A percentile compares a stretch with the other conserved stretches of the same genome.
phyloP scores from a whole-genome alignment of 2,329 filamentous ascomycete genomes.

The Thielaviopsis musarum region DNA sequence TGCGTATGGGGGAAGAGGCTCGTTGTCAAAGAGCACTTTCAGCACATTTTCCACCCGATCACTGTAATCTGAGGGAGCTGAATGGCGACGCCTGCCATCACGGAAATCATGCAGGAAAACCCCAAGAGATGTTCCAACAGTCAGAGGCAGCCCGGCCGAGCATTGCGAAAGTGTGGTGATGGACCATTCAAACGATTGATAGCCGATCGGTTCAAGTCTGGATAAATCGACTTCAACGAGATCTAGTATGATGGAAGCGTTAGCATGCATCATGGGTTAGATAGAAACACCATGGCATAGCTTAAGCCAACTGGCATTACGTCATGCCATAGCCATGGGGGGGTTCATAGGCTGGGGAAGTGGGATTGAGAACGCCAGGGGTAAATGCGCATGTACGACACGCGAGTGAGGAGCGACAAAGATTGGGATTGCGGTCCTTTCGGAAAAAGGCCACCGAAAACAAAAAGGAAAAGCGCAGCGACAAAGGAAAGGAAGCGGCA shows the following conservation, averaged over 20 bases:
- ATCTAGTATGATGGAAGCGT: constrained; percentile 18
- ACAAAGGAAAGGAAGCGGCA: no score
- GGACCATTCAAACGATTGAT: constrained; percentile 59
- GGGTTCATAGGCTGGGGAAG: background rate
- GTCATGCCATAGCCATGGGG: background rate
- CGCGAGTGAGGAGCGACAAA: no score
- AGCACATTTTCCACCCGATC: constrained; percentile 18
- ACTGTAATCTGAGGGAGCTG: constrained; percentile 1
- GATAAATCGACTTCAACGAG: constrained; percentile 70
- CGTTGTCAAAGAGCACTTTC: constrained; percentile 31
- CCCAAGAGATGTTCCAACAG: constrained; percentile 66
- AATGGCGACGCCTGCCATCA: constrained; percentile 21
- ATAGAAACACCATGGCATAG: no score
- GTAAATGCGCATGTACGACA: background rate
- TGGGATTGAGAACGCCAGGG: background rate
- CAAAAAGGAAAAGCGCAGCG: no score
- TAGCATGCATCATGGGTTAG: background rate
- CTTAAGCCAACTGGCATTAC: background rate
- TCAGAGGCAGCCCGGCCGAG: constrained; percentile 50
- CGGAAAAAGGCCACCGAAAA: no score
- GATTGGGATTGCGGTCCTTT: no score
- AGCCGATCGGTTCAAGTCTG: constrained; percentile 51
- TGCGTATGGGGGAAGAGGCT: constrained; percentile 43
- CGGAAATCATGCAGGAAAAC: constrained; percentile 72
- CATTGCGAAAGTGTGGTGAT: constrained; percentile 69